Percentiles rank a stretch among this genome's conserved stretches.
phyloP scores from a whole-genome alignment of 2,329 filamentous ascomycete genomes.

The Monilinia laxa region DNA sequence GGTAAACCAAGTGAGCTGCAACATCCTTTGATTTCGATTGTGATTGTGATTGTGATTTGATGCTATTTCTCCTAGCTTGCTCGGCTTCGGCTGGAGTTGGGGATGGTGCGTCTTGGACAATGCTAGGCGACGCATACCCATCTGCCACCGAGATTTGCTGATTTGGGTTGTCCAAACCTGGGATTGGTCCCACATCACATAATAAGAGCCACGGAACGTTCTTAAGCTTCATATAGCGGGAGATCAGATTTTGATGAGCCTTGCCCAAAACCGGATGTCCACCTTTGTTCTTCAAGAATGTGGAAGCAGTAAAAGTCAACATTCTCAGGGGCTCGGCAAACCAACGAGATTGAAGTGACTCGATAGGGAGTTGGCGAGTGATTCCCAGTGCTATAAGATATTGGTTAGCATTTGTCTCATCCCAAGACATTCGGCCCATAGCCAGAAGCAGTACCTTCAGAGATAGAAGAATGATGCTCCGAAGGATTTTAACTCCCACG shows the following conservation, averaged over 20 bases:
- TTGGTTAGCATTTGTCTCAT: conserved; percentile 27
- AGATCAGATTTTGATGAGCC: conserved; percentile 60
- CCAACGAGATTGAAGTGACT: conserved; percentile 63
- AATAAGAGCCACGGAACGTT: conserved; percentile 62
- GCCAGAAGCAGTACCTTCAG: conserved; percentile 36
- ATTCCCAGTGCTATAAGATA: conserved; percentile 49
- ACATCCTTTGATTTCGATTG: conserved; percentile 53
- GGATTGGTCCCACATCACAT: conserved; percentile 58
- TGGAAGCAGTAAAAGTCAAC: conserved; percentile 52
- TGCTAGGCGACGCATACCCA: conserved; percentile 44
- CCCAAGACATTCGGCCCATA: neutral
- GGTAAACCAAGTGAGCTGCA: conserved; percentile 72
- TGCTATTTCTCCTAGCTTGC: conserved; percentile 42
- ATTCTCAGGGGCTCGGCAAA: conserved; percentile 67
- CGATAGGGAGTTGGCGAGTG: conserved; percentile 58
- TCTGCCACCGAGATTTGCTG: conserved; percentile 36
- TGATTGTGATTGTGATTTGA: conserved; percentile 45
- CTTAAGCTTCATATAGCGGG: conserved; percentile 64
- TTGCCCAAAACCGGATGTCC: conserved; percentile 62
- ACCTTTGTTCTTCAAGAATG: conserved; percentile 60
- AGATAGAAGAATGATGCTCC: conserved; percentile 31
- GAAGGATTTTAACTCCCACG: conserved; percentile 35
- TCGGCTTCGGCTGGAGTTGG: conserved; percentile 71
- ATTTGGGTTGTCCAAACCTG: conserved; percentile 40
- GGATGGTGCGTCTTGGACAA: conserved; percentile 42